These are phyloP conservation scores for Castanea sativa DNA, from an alignment of 306 rosid genomes.

Conservation along the genomic window DNA sequence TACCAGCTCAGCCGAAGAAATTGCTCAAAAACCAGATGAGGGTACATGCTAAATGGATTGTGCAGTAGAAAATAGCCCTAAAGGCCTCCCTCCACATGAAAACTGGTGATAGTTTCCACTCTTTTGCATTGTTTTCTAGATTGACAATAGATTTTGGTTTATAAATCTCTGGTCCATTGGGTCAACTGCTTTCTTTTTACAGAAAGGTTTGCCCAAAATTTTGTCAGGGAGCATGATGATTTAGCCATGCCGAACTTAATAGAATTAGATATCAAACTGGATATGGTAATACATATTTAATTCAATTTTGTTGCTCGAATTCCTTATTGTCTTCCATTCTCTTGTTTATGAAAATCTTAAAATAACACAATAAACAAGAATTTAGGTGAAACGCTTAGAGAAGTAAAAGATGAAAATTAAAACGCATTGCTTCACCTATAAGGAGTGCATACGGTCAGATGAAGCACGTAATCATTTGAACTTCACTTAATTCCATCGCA, in stretches of 20 bases:
- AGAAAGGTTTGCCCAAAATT: slow-evolving; percentile 27
- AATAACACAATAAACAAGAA: not conserved
- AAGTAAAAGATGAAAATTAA: no score
- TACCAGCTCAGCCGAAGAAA: slow-evolving; percentile 36
- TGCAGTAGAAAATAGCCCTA: slow-evolving; percentile 12
- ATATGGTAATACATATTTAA: not conserved
- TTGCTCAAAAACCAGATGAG: slow-evolving; percentile 12
- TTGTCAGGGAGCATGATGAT: slow-evolving; percentile 33
- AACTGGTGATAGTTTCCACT: slow-evolving; percentile 18
- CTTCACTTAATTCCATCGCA: no score
- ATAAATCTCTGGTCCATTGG: slow-evolving; percentile 22
- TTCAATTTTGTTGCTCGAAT: not conserved
- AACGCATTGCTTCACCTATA: no score
- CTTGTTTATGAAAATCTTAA: not conserved
- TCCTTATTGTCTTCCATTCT: not conserved
- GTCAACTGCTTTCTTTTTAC: slow-evolving; percentile 11
- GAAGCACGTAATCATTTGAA: no score
- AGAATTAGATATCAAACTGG: not conserved
- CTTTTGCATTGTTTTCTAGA: not conserved
- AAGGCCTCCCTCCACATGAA: slow-evolving; percentile 14
- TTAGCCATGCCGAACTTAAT: not conserved
- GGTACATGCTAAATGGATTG: slow-evolving; percentile 12
- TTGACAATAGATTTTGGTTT: not conserved
- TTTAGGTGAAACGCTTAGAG: no score
- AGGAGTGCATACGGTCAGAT: no score